phyloP scores from a whole-genome alignment of 1,139 yeast genomes.

The Suhomyces taliae region DNA sequence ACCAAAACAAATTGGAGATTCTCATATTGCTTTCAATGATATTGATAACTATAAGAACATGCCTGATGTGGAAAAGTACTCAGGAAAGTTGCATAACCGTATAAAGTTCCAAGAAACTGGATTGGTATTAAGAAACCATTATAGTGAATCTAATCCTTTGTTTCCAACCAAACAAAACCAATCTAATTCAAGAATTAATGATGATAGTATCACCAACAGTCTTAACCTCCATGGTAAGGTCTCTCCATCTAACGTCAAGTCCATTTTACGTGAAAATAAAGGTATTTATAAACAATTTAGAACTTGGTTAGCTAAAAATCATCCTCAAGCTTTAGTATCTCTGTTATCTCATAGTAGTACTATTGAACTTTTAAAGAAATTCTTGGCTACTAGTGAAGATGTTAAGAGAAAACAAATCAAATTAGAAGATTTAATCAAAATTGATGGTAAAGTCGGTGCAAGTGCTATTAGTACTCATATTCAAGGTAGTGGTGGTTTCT shows the following conservation, averaged over 20 bases:
- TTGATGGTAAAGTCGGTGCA: slow-evolving; percentile 14
- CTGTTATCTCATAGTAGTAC: slow-evolving; percentile 19
- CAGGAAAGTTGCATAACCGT: slow-evolving; percentile 41
- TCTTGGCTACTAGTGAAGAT: slow-evolving; percentile 22
- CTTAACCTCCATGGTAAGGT: slow-evolving; percentile 35
- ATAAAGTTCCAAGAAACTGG: slow-evolving; percentile 47
- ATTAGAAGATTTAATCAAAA: slow-evolving; percentile 24
- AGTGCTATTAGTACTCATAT: slow-evolving; percentile 19
- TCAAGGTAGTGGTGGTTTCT: slow-evolving; percentile 73
- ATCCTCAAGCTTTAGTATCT: slow-evolving; percentile 34
- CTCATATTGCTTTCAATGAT: slow-evolving; percentile 46
- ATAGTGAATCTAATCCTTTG: slow-evolving; percentile 21
- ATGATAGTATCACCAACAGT: slow-evolving; percentile 30
- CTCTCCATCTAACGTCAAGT: slow-evolving; percentile 27
- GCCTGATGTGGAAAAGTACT: slow-evolving; percentile 50
- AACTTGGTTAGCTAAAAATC: slow-evolving; percentile 33
- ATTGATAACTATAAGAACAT: slow-evolving; percentile 44
- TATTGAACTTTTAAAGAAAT: slow-evolving; percentile 28
- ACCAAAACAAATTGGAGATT: slow-evolving; percentile 44
- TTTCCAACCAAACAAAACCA: slow-evolving; percentile 10
- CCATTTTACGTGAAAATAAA: slow-evolving; percentile 34
- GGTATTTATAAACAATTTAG: slow-evolving; percentile 33
- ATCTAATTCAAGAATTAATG: slow-evolving; percentile 17
- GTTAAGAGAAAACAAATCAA: slow-evolving; percentile 22
- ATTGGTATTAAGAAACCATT: slow-evolving; percentile 34